Evolutionary conservation across 2,329 filamentous ascomycete species (phyloP).

Genomic region (Penicillium aurantiogriseum): DNA sequence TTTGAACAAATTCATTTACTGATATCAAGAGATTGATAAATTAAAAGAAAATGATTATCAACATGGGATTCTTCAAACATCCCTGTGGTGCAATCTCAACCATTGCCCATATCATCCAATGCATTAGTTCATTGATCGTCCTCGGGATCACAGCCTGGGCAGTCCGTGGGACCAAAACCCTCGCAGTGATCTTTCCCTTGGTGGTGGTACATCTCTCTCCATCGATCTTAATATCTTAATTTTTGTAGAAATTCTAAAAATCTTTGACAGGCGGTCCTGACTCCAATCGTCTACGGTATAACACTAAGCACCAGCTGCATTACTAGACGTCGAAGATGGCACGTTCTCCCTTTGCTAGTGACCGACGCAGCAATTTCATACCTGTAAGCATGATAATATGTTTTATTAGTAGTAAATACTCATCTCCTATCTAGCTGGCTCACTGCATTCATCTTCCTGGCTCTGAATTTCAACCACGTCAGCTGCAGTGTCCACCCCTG

Average conservation of each 20-base stretch:
- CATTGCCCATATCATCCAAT: constrained; percentile 12
- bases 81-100: constrained; percentile 10
- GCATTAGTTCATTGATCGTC: constrained; percentile 18
- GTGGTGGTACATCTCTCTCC: constrained; percentile 11
- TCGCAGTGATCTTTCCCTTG: constrained; percentile 21
- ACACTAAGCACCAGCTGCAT: constrained; percentile 8
- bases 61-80: constrained; percentile 11
- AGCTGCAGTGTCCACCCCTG: constrained; percentile 16
- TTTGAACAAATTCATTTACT: not conserved
- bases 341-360: constrained; percentile 11
- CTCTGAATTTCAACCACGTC: constrained; percentile 16
- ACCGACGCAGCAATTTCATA: constrained; percentile 16
- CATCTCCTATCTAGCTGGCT: constrained; percentile 16
- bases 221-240: not conserved
- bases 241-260: not conserved
- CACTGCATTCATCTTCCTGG: constrained; percentile 22
- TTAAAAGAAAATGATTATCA: not conserved
- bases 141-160: constrained; percentile 25
- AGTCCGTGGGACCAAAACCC: constrained; percentile 14
- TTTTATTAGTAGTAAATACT: not conserved
- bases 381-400: constrained; percentile 7
- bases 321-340: constrained; percentile 9
- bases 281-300: constrained; percentile 8
- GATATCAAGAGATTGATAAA: not conserved
- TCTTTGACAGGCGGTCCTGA: constrained; percentile 10